Evolutionary conservation across 2,329 filamentous ascomycete species (phyloP).

Genomic region (Fusarium protoensiforme): DNA sequence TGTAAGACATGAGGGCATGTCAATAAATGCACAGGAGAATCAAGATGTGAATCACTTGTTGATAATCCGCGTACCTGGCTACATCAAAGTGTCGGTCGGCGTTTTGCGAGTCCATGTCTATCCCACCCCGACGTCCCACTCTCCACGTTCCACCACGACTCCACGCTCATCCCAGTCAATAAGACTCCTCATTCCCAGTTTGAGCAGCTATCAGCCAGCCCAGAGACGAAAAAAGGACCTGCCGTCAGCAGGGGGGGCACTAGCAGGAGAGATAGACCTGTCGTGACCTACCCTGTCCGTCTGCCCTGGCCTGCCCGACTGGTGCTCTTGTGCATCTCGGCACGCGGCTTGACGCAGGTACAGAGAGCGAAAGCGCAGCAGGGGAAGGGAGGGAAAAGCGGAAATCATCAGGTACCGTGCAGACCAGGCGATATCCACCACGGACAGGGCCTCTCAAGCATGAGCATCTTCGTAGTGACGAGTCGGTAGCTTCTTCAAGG

Average conservation of each 20-base stretch:
- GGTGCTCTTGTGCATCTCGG: conserved; percentile 15
- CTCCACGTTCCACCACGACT: conserved; percentile 39
- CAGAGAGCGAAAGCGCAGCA: conserved; percentile 17
- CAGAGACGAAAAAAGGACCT: conserved; percentile 2
- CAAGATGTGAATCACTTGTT: background rate
- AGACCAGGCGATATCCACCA: conserved; percentile 22
- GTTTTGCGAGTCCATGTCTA: conserved; percentile 17
- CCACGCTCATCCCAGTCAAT: conserved; percentile 35
- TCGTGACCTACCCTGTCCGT: background rate
- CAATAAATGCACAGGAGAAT: conserved; percentile 8
- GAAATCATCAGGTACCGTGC: conserved; percentile 38
- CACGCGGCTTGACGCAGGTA: conserved; percentile 32
- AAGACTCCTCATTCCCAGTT: conserved; percentile 20
- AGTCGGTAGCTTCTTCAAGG: background rate
- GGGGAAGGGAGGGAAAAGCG: conserved; percentile 28
- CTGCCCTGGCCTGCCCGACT: background rate
- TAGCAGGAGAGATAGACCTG: background rate
- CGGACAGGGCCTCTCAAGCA: background rate
- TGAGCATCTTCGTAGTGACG: background rate
- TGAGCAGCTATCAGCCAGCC: background rate
- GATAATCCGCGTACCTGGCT: conserved; percentile 10
- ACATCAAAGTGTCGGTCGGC: conserved; percentile 21
- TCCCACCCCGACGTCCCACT: conserved; percentile 28
- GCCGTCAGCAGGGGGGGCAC: conserved; percentile 23
- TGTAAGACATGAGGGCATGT: background rate